phyloP scores from a whole-genome alignment of 2,329 filamentous ascomycete species.

The Stemphylium vesicarium region DNA sequence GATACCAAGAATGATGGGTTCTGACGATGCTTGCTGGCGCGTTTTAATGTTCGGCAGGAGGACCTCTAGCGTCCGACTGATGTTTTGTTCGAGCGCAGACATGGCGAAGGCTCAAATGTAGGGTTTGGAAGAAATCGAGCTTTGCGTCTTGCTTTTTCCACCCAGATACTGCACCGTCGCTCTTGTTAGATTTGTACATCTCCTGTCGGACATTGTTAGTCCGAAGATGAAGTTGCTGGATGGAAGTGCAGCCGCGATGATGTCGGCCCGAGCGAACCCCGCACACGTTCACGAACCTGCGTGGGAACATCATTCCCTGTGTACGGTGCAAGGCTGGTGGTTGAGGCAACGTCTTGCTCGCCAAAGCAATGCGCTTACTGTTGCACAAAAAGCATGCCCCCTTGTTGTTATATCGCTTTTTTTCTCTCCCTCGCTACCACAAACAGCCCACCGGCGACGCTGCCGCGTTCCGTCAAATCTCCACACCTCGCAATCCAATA shows the following conservation, averaged over 20 bases:
- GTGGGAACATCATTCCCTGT: background rate
- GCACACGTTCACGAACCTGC: slow-evolving; percentile 4
- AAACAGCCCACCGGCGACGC: too few species aligned
- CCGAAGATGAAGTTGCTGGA: background rate
- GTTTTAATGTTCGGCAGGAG: slow-evolving; percentile 38
- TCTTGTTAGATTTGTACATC: background rate
- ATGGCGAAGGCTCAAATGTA: slow-evolving; percentile 16
- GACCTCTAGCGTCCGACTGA: slow-evolving; percentile 35
- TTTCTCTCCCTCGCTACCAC: too few species aligned
- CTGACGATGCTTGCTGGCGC: slow-evolving; percentile 40
- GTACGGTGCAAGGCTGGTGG: background rate
- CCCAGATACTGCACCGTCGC: too few species aligned
- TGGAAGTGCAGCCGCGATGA: background rate
- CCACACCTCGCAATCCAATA: slow-evolving; percentile 3
- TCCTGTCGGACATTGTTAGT: slow-evolving; percentile 1
- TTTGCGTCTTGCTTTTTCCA: too few species aligned
- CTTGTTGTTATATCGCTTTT: too few species aligned
- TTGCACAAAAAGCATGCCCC: background rate
- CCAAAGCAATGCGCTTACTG: background rate
- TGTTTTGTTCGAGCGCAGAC: slow-evolving; percentile 36
- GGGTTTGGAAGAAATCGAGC: background rate
- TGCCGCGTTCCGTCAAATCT: too few species aligned
- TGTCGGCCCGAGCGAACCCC: slow-evolving; percentile 14
- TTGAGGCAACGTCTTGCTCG: background rate
- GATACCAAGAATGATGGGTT: slow-evolving; percentile 83